Evolutionary conservation across 2,329 filamentous ascomycete species (phyloP), one percentile per base, ranked within the genome.

Genomic region (Lecanosticta acicola): DNA sequence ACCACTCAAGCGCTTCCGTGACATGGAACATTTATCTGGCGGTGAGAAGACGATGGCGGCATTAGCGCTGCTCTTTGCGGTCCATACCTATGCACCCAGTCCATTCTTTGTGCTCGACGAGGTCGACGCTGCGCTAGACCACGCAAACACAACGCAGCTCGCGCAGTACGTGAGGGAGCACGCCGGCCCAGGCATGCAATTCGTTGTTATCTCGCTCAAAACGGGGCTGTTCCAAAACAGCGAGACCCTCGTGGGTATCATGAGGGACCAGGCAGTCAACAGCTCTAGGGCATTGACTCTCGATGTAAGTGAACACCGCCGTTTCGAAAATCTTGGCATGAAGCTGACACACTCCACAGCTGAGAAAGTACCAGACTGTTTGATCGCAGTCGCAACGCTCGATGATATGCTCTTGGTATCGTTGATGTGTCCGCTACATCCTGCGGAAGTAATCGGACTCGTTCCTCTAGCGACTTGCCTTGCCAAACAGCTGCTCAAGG

Each of bases 21-120:
- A 98, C 67, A 98, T 98, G 93, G 93, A 98, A 68, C 93, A 96
- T 65, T 74, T 98, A 8, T 95, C 88, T 1, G 93, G 93, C 60
- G 93, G 93, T 45, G 93, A 98, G 71, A 98, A 98, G 76, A 98
- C 93, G 0, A 98, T 98, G 84, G 93, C 93, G 1, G 93, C 93
- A 11, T 75, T 98, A 32, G 93, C 93, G n/a, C 76, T 98, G 33
- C 78, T 98, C 3, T 98, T 98, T 65, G 93, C 93, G 17, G 90
- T 98, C 46, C 93, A 98, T 72, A 90, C 85, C 49, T 98, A 91
- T 72, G 90, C 96, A 65, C 91, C 93, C 0, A 87, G 81, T 49
- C 93, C 94, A 0, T 98, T 98, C 74, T 98, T 98, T 66, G 93
- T 98, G 26, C 80, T 98, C 5, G 93, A 98, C 65, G 93, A 98